Evolutionary conservation across 139 green algal species (phyloP).

Genomic region (Chlamydomonas incerta): DNA sequence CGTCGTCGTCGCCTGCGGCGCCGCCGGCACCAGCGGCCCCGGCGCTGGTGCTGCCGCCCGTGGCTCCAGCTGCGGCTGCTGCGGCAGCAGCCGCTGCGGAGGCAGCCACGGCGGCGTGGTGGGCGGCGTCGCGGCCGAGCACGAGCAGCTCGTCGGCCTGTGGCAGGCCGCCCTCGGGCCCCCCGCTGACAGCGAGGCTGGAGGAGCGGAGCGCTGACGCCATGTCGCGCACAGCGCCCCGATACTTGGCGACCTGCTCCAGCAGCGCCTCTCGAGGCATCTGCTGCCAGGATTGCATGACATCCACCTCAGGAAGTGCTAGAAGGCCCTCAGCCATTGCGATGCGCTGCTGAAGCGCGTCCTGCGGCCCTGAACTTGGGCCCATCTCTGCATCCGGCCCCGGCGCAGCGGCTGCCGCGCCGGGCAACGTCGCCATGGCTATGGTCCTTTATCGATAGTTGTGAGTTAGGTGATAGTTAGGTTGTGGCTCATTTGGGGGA

Average conservation of each 20-base stretch:
- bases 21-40: no score
- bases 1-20: background rate
- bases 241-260: background rate
- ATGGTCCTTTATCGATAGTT: no score
- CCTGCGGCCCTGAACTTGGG: background rate
- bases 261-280: conserved; percentile 12
- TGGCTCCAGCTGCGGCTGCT: background rate
- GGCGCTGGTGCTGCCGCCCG: no score
- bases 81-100: background rate
- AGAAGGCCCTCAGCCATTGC: background rate
- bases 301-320: conserved; percentile 1
- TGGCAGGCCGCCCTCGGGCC: no score
- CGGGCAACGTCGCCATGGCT: no score
- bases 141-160: background rate
- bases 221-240: conserved; percentile 9
- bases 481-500: no score
- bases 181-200: no score
- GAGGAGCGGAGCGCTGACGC: background rate
- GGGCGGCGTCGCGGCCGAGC: background rate
- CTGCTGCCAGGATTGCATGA: background rate
- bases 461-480: no score
- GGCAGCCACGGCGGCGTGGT: background rate
- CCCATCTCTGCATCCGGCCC: background rate
- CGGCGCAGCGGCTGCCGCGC: no score
- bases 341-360: background rate